Evolutionary conservation across 225 moss, liverwort and hornwort genomes (phyloP).

Genomic region (Anthoceros angustus): DNA sequence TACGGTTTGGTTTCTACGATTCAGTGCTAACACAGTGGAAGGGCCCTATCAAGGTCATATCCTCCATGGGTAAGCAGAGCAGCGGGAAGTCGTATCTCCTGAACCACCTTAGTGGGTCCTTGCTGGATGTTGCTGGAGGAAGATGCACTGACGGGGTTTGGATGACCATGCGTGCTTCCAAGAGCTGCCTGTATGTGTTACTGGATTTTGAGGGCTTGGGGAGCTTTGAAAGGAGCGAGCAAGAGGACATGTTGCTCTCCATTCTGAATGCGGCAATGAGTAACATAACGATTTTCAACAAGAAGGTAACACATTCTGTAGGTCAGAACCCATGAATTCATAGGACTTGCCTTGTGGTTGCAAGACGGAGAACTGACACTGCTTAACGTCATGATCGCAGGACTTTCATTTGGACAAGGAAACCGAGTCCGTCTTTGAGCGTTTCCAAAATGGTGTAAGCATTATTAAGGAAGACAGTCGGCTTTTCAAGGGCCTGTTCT

Average conservation of each 20-base stretch:
- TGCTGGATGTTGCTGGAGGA: conserved; percentile 53
- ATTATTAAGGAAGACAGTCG: conserved; percentile 25
- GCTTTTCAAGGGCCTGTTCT: conserved; percentile 42
- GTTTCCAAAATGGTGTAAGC: conserved; percentile 28
- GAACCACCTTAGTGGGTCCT: conserved; percentile 49
- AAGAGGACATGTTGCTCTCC: conserved; percentile 57
- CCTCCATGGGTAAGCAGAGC: conserved; percentile 56
- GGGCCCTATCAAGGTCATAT: conserved; percentile 46
- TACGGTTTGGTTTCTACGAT: conserved; percentile 42
- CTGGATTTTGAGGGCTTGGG: conserved; percentile 55
- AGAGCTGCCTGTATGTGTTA: conserved; percentile 33
- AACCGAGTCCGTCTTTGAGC: conserved; percentile 26
- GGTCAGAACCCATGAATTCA: background rate
- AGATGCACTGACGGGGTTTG: conserved; percentile 58
- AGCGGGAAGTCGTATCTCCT: conserved; percentile 53
- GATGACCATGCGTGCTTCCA: conserved; percentile 34
- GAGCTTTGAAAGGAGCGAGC: conserved; percentile 59
- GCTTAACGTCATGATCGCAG: conserved; percentile 9
- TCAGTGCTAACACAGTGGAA: conserved; percentile 23
- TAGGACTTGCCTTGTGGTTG: background rate
- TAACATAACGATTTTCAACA: conserved; percentile 50
- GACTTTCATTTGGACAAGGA: conserved; percentile 37
- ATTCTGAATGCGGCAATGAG: conserved; percentile 57
- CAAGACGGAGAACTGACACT: background rate
- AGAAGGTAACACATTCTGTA: conserved; percentile 16